Evolutionary conservation across 164 flowering plant genomes (phyloP), one percentile per base, ranked within the genome.

Genomic region (Aristolochia californica): DNA sequence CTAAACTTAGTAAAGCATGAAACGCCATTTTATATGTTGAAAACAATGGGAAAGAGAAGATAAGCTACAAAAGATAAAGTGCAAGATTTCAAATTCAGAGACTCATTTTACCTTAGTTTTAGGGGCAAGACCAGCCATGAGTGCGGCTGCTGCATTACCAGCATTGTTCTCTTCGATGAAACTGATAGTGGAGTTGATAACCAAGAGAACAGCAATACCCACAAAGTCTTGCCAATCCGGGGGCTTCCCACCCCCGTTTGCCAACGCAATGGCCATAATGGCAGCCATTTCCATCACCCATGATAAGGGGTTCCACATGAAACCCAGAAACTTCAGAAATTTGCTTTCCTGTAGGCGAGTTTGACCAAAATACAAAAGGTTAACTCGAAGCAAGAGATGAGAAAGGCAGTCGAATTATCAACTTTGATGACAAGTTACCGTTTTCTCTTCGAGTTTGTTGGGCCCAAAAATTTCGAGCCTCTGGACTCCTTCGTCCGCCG

Each of bases 201-300:
- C 55, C 64, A 84, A 62, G 66, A 84, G 65, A 23, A 68, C 77
- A 58, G 80, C 60, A 52, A 84, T 84, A 58, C 90, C 90, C 16
- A 81, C 79, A 45, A 84, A 84, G 63, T 84, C 91, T 62, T 79
- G 91, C 91, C 91, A 84, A 73, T 84, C 91, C 21, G 91, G 91
- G 56, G 87, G 85, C 68, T 61, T 75, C n/a, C 80, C 79, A 51
- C 54, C 83, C 21, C 91, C 91, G 60, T 84, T 84, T 48, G 91
- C 91, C 58, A 84, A 68, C 30, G 64, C 83, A 56, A 84, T 84
- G 24, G 91, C 91, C 91, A 84, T 82, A 13, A 84, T 2, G n/a
- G 91, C 91, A 47, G 90, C 90, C 21, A 74, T 71, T 64, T 84
- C 90, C 90, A 84, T 84, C 66, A 84, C 90, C 90, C 90, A 81